Evolutionary conservation across 2,329 filamentous ascomycete species (phyloP).

Genomic region (Talaromyces atroroseus): DNA sequence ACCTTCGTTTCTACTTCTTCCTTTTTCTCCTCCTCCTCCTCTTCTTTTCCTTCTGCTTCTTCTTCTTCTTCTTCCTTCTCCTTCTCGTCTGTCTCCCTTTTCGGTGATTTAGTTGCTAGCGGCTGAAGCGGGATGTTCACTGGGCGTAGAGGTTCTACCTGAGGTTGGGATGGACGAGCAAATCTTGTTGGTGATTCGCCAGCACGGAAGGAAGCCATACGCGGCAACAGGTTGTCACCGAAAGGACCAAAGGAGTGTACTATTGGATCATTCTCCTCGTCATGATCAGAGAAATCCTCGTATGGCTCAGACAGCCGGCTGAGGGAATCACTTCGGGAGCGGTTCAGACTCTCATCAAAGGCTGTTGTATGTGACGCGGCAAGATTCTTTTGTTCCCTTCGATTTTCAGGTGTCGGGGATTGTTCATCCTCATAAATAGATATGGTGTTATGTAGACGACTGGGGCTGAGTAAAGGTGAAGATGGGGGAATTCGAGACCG

Average conservation of each 20-base stretch:
- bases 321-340: constrained; percentile 28
- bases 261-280: constrained; percentile 92
- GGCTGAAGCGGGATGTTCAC: constrained; percentile 27
- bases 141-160: constrained; percentile 31
- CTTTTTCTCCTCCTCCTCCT: constrained; percentile 23
- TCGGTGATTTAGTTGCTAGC: constrained; percentile 14
- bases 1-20: constrained; percentile 6
- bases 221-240: constrained; percentile 75
- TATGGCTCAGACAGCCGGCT: constrained; percentile 32
- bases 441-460: constrained; percentile 42
- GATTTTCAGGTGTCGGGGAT: constrained; percentile 45
- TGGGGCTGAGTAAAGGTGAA: constrained; percentile 39
- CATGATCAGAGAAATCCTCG: constrained; percentile 69
- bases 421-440: constrained; percentile 68
- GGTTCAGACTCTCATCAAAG: constrained; percentile 15
- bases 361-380: constrained; percentile 30
- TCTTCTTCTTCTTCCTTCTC: constrained; percentile 18
- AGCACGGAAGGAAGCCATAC: constrained; percentile 71
- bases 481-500: constrained; percentile 40
- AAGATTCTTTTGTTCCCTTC: constrained; percentile 7
- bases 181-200: constrained; percentile 56
- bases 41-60: constrained; percentile 12
- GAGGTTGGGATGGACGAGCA: constrained; percentile 26
- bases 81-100: constrained; percentile 18
- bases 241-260: constrained; percentile 89